Percentiles rank a stretch among this genome's conserved stretches.
Conservation (phyloP, 352 stramenopile genomes). For the Phytophthora aleatoria region DNA sequence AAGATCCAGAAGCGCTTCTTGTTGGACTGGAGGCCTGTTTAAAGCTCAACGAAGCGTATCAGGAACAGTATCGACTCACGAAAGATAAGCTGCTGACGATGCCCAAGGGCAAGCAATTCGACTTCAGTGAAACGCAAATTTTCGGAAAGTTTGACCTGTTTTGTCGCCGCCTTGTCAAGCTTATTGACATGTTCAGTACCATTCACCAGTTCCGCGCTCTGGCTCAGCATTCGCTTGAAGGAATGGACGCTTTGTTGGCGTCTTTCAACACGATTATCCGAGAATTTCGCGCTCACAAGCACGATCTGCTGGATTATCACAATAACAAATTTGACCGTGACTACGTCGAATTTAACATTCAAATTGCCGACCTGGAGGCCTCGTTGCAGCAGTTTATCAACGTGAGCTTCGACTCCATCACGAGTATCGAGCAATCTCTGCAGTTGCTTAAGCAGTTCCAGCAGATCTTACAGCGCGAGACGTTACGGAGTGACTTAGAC, state of each 20-base stretch:
- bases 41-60: slow-evolving; percentile 91
- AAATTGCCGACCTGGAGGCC: slow-evolving; percentile 88
- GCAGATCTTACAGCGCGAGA: slow-evolving; percentile 87
- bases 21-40: slow-evolving; percentile 77
- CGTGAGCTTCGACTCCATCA: slow-evolving; percentile 88
- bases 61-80: slow-evolving; percentile 89
- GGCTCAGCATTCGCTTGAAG: slow-evolving; percentile 90
- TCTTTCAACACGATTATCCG: slow-evolving; percentile 87
- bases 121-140: slow-evolving; percentile 91
- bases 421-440: slow-evolving; percentile 88
- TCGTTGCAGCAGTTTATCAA: slow-evolving; percentile 92
- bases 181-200: slow-evolving; percentile 93
- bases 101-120: slow-evolving; percentile 91
- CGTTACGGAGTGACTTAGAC: slow-evolving; percentile 79
- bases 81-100: slow-evolving; percentile 91
- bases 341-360: slow-evolving; percentile 95
- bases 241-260: slow-evolving; percentile 79
- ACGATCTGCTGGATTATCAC: slow-evolving; percentile 89
- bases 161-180: slow-evolving; percentile 86
- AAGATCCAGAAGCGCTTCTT: slow-evolving; percentile 71
- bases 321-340: slow-evolving; percentile 94
- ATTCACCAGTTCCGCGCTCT: slow-evolving; percentile 93
- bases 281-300: slow-evolving; percentile 79
- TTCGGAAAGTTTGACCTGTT: slow-evolving; percentile 93
- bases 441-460: slow-evolving; percentile 89